Evolutionary conservation across 176 grass and related monocot genomes (phyloP).

Genomic region (Carex kokanica): DNA sequence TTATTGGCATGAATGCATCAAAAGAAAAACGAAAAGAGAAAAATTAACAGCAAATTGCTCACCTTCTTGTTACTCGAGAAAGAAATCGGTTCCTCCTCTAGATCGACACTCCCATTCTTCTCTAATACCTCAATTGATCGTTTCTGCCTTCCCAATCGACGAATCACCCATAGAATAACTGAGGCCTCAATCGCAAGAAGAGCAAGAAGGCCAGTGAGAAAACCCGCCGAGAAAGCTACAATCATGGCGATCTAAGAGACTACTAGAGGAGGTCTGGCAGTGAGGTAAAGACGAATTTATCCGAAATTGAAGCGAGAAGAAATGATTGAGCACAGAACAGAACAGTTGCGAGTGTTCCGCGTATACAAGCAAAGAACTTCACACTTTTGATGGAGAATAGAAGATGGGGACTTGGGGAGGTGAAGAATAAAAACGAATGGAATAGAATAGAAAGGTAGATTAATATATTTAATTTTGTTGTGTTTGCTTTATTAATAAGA

Average conservation of each 20-base stretch:
- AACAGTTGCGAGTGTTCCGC: not conserved
- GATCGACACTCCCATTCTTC: constrained; percentile 28
- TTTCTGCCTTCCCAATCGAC: constrained; percentile 42
- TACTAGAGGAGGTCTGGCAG: not conserved
- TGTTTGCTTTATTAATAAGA: no score
- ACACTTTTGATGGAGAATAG: no score
- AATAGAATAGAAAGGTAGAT: no score
- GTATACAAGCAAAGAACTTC: not conserved
- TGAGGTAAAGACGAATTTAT: not conserved
- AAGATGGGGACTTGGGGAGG: no score
- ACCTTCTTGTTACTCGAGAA: constrained; percentile 68
- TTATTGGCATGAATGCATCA: not conserved
- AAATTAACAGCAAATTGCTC: not conserved
- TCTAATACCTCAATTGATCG: not conserved
- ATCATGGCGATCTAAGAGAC: constrained; percentile 31
- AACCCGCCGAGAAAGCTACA: constrained; percentile 51
- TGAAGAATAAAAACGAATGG: no score
- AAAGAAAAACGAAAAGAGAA: not conserved
- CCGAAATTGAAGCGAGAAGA: not conserved
- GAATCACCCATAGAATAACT: constrained; percentile 32
- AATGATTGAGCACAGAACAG: not conserved
- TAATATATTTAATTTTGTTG: no score
- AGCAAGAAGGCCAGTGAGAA: constrained; percentile 46
- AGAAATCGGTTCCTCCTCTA: constrained; percentile 42
- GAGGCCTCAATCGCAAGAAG: constrained; percentile 48